Evolutionary conservation across 2,329 filamentous ascomycete species (phyloP).

Genomic region (Niveomyces coronatus): DNA sequence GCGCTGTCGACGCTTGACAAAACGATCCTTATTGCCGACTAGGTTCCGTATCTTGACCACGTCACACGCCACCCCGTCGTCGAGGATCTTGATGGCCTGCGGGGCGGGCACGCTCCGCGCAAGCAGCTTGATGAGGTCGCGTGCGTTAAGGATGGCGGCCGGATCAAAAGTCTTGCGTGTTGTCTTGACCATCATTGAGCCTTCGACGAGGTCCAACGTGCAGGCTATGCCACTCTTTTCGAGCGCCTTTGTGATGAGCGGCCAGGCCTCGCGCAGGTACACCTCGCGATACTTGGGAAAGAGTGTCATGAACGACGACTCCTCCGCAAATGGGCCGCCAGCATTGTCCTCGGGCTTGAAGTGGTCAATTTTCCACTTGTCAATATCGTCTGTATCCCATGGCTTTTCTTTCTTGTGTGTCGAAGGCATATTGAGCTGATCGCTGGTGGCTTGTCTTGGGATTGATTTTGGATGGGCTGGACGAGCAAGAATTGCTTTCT

Average conservation of each 20-base stretch:
- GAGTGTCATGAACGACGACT: constrained; percentile 77
- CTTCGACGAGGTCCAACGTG: constrained; percentile 87
- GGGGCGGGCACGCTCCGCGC: constrained; percentile 86
- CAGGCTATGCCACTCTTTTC: constrained; percentile 85
- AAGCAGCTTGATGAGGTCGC: constrained; percentile 88
- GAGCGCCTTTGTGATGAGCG: constrained; percentile 75
- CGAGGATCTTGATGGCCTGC: constrained; percentile 87
- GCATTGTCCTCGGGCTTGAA: constrained; percentile 81
- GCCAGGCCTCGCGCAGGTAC: constrained; percentile 89
- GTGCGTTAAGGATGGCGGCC: constrained; percentile 82
- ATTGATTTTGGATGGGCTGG: constrained; percentile 3
- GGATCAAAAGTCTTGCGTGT: constrained; percentile 88
- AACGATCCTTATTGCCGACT: constrained; percentile 87
- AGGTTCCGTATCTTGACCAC: constrained; percentile 91
- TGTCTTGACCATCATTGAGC: constrained; percentile 93
- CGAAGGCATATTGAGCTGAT: constrained; percentile 55
- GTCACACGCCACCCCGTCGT: constrained; percentile 86
- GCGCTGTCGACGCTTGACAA: constrained; percentile 86
- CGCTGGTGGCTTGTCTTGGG: neutral
- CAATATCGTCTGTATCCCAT: constrained; percentile 94
- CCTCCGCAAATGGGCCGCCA: constrained; percentile 80
- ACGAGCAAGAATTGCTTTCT: constrained; percentile 10
- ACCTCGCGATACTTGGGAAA: constrained; percentile 97
- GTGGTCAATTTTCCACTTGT: constrained; percentile 88
- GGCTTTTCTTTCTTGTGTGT: constrained; percentile 85